Conservation (phyloP, 441 rosid genomes). For the Arabidopsis lyrata region DNA sequence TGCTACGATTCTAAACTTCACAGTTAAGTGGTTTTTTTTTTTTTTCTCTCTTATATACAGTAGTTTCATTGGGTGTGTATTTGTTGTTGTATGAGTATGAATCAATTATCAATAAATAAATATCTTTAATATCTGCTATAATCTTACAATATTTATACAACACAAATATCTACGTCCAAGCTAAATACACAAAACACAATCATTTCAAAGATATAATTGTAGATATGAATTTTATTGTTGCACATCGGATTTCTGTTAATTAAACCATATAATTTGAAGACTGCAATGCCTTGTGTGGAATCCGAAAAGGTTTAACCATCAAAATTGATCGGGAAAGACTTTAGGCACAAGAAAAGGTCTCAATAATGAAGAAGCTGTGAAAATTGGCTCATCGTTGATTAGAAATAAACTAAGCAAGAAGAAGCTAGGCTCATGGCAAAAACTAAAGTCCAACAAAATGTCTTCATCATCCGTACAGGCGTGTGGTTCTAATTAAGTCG, state of each 20-base stretch:
- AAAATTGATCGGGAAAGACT: neutral
- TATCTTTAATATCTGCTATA: no score
- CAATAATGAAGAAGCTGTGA: neutral
- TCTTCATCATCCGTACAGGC: neutral
- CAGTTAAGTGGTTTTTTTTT: neutral
- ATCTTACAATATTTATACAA: neutral
- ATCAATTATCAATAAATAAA: constrained; percentile 11
- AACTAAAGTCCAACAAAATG: neutral
- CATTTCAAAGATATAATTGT: neutral
- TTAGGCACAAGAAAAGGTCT: neutral
- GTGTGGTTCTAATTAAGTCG: neutral
- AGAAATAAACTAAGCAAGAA: neutral
- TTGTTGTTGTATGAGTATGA: constrained; percentile 13
- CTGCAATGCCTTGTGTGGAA: neutral
- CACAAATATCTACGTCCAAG: neutral
- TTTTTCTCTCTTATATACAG: neutral
- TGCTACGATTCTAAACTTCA: neutral
- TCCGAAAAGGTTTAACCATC: neutral
- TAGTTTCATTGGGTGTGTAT: constrained; percentile 14
- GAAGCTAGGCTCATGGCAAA: constrained; percentile 1
- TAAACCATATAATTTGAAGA: neutral
- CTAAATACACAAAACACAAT: constrained; percentile 3
- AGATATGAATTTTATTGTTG: neutral
- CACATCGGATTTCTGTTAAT: neutral
- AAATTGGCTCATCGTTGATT: neutral